phyloP scores from a whole-genome alignment of 176 grass and related monocot species.

The Oryza brachyantha region DNA sequence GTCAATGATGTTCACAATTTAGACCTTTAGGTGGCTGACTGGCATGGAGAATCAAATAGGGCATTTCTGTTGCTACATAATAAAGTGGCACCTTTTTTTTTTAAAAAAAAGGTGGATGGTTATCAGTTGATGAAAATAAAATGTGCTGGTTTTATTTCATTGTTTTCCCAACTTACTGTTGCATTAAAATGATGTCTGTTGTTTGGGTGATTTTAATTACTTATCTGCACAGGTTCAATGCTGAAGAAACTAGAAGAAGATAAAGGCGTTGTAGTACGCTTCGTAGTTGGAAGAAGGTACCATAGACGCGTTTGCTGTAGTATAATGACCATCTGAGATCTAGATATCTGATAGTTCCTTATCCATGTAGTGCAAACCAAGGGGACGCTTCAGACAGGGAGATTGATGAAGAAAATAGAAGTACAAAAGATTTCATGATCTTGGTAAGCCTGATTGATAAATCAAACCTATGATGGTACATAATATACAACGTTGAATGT shows the following conservation, averaged over 20 bases:
- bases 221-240: slow-evolving; percentile 67
- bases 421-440: slow-evolving; percentile 79
- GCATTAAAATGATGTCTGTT: slow-evolving; percentile 4
- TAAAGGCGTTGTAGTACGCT: slow-evolving; percentile 84
- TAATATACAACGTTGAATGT: neutral
- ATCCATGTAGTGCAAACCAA: slow-evolving; percentile 62
- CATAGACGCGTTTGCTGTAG: slow-evolving; percentile 5
- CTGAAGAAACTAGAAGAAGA: slow-evolving; percentile 90
- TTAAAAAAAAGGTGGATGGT: neutral
- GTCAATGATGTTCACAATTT: neutral
- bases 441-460: slow-evolving; percentile 61
- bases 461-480: neutral
- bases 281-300: slow-evolving; percentile 97
- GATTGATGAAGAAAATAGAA: slow-evolving; percentile 88
- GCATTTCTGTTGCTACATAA: neutral
- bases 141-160: neutral
- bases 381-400: slow-evolving; percentile 79
- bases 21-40: neutral
- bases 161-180: neutral
- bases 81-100: neutral
- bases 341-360: slow-evolving; percentile 40
- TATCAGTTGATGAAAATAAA: slow-evolving; percentile 4
- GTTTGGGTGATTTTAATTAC: slow-evolving; percentile 27
- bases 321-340: slow-evolving; percentile 21
- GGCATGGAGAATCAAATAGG: neutral